Evolutionary conservation across 1,139 yeast species (phyloP).

Genomic region (Suhomyces atakaporum): DNA sequence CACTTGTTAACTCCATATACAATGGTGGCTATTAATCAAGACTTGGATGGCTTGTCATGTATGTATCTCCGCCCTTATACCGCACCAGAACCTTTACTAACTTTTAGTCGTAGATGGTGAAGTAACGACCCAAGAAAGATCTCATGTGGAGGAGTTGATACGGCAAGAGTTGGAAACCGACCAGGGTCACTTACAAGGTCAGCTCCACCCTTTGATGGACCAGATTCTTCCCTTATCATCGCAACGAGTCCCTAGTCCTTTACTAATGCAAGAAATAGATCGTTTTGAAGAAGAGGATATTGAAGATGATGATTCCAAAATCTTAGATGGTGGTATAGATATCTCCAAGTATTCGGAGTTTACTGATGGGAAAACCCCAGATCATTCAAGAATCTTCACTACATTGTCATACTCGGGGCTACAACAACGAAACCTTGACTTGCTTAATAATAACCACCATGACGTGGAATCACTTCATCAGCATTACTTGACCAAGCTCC

Average conservation of each 20-base stretch:
- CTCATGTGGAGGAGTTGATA: slow-evolving; percentile 37
- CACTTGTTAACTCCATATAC: neutral
- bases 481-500: slow-evolving; percentile 23
- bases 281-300: slow-evolving; percentile 33
- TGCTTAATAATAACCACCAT: slow-evolving; percentile 24
- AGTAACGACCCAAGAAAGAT: slow-evolving; percentile 34
- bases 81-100: neutral
- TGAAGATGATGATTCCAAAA: slow-evolving; percentile 20
- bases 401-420: slow-evolving; percentile 34
- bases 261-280: slow-evolving; percentile 29
- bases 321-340: slow-evolving; percentile 30
- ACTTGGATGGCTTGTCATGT: slow-evolving; percentile 4
- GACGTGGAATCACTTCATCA: slow-evolving; percentile 21
- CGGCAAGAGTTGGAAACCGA: slow-evolving; percentile 11
- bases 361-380: slow-evolving; percentile 15
- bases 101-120: slow-evolving; percentile 4
- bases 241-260: slow-evolving; percentile 15
- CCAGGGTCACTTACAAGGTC: neutral
- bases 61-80: neutral
- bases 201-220: slow-evolving; percentile 34
- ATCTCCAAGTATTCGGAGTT: slow-evolving; percentile 31
- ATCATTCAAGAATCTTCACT: slow-evolving; percentile 30
- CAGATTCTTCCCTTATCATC: slow-evolving; percentile 27
- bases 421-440: slow-evolving; percentile 30
- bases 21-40: slow-evolving; percentile 7